Conservation (phyloP, 192 early-diverging fungal species). For the Linnemannia hyalina region DNA sequence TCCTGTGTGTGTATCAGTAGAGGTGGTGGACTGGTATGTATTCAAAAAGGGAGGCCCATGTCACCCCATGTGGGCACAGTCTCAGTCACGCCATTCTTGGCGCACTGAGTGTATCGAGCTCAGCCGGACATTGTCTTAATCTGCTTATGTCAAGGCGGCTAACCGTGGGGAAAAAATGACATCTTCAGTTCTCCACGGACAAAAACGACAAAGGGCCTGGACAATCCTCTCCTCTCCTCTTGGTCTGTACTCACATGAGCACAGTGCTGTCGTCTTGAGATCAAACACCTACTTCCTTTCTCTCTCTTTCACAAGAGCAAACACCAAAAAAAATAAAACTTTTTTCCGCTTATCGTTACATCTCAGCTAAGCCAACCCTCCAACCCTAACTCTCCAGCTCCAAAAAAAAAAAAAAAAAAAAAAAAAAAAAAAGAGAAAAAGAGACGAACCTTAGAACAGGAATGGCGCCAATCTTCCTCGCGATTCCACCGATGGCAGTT, state of each 20-base stretch:
- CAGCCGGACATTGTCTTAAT: neutral
- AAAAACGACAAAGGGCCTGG: neutral
- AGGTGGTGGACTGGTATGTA: neutral
- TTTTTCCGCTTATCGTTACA: neutral
- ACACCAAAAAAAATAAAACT: neutral
- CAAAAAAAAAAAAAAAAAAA: neutral
- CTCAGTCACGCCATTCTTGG: conserved; percentile 14
- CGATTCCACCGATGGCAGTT: conserved; percentile 55
- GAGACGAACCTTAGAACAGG: conserved; percentile 48
- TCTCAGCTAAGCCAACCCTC: neutral
- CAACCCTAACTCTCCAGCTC: neutral
- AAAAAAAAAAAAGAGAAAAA: neutral
- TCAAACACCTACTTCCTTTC: neutral
- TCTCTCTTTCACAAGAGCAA: neutral
- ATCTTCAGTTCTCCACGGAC: neutral
- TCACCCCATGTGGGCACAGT: conserved; percentile 2
- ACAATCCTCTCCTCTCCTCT: neutral
- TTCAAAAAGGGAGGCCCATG: neutral
- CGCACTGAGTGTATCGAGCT: neutral
- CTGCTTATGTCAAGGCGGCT: neutral
- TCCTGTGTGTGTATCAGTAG: neutral
- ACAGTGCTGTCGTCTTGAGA: neutral
- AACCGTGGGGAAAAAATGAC: neutral
- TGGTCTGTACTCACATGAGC: neutral
- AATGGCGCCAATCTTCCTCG: conserved; percentile 56